Conservation (phyloP, 345 rosid genomes). For the Isatis tinctoria region DNA sequence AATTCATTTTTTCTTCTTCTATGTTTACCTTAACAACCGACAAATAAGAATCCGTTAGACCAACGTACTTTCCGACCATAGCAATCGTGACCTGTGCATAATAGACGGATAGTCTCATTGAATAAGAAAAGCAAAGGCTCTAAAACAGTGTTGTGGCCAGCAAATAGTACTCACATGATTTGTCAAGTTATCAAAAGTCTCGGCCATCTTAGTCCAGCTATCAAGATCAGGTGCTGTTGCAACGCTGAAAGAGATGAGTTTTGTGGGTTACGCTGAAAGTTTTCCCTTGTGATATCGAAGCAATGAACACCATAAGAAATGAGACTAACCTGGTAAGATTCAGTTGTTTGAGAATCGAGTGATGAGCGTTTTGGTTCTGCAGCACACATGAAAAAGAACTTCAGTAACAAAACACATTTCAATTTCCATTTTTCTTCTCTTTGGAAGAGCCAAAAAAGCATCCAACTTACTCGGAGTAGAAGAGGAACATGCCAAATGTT, state of each 20-base stretch:
- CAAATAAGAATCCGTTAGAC: conserved; percentile 88
- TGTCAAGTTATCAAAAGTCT: conserved; percentile 58
- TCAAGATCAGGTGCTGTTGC: conserved; percentile 64
- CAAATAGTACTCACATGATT: conserved; percentile 42
- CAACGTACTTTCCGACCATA: conserved; percentile 95
- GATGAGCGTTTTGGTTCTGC: conserved; percentile 93
- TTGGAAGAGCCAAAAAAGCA: conserved; percentile 21
- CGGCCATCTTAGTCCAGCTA: conserved; percentile 82
- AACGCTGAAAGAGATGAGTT: conserved; percentile 52
- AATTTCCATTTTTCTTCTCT: neutral
- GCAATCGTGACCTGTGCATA: conserved; percentile 81
- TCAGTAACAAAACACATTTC: neutral
- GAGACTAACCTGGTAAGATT: conserved; percentile 59
- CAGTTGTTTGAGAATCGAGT: conserved; percentile 73
- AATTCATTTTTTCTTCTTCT: neutral
- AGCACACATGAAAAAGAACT: conserved; percentile 13
- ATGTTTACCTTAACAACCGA: conserved; percentile 80
- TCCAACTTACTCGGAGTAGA: conserved; percentile 63
- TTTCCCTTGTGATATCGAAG: conserved; percentile 9
- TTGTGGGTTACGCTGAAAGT: conserved; percentile 19
- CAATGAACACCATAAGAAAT: neutral
- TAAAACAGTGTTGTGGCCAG: conserved; percentile 18
- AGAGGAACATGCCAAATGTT: conserved; percentile 98
- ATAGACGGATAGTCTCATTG: conserved; percentile 8
- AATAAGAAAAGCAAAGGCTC: conserved; percentile 21